phyloP scores from a whole-genome alignment of 202 grass and related monocot genomes.

The Schoenoplectus triqueter region DNA sequence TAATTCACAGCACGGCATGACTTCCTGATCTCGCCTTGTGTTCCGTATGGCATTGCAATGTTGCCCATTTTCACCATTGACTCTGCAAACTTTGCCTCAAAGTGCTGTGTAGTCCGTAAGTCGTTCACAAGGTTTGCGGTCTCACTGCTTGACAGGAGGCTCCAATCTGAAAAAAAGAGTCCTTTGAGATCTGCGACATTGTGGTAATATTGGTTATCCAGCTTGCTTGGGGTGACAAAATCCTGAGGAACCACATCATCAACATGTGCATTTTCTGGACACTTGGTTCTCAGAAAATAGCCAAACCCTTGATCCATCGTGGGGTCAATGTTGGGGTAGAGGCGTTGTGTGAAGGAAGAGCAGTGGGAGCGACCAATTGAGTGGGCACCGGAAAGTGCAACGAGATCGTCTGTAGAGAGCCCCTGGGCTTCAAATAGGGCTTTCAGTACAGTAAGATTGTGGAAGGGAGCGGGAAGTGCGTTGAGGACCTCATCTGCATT shows the following conservation, averaged over 20 bases:
- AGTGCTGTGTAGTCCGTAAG: slow-evolving; percentile 30
- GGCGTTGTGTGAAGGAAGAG: not conserved
- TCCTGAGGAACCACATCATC: slow-evolving; percentile 39
- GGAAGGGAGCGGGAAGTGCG: slow-evolving; percentile 50
- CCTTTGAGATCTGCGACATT: slow-evolving; percentile 24
- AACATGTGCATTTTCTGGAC: not conserved
- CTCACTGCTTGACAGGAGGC: slow-evolving; percentile 34
- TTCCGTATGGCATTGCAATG: slow-evolving; percentile 38
- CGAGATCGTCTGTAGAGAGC: not conserved
- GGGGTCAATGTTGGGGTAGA: slow-evolving; percentile 24
- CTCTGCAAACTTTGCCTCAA: slow-evolving; percentile 44
- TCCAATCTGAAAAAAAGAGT: slow-evolving; percentile 43
- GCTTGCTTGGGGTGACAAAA: slow-evolving; percentile 10
- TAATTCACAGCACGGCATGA: slow-evolving; percentile 19
- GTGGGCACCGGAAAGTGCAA: slow-evolving; percentile 22
- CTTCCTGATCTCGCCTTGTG: slow-evolving; percentile 46
- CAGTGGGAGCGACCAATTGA: slow-evolving; percentile 33
- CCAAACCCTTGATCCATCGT: not conserved
- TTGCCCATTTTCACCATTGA: slow-evolving; percentile 67
- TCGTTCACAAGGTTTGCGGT: slow-evolving; percentile 35
- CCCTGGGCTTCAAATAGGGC: not conserved
- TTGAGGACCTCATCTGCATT: slow-evolving; percentile 36
- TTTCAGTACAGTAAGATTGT: not conserved
- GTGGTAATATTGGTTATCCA: slow-evolving; percentile 52
- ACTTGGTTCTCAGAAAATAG: slow-evolving; percentile 3